A percentile compares a stretch with the other conserved stretches of the same genome.
Evolutionary conservation across 2,329 filamentous ascomycete species (phyloP).

Genomic region (Trichophyton rubrum): DNA sequence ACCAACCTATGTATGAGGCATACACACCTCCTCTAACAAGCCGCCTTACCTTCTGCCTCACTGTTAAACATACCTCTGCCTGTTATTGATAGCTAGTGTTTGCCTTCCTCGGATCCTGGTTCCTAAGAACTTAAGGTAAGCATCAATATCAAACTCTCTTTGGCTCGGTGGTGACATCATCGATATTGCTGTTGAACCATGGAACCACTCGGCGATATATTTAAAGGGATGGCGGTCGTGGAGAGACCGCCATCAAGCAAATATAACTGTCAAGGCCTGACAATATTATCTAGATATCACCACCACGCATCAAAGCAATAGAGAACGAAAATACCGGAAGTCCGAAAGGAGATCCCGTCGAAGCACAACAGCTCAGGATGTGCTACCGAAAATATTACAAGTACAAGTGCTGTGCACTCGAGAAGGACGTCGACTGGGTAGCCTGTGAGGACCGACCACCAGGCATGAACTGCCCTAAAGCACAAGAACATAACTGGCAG

Average conservation of each 20-base stretch:
- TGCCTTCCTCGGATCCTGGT: neutral
- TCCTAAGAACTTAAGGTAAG: neutral
- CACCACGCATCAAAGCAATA: neutral
- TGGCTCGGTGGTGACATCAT: neutral
- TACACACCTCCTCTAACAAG: neutral
- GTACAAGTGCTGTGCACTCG: slow-evolving; percentile 2
- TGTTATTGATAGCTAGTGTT: neutral
- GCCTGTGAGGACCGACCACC: slow-evolving; percentile 2
- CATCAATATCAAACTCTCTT: neutral
- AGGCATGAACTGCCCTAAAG: slow-evolving; percentile 5
- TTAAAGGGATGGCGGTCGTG: neutral
- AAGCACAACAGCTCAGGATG: neutral
- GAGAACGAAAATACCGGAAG: neutral
- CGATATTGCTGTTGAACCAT: neutral
- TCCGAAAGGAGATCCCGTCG: neutral
- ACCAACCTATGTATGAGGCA: neutral
- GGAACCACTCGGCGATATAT: neutral
- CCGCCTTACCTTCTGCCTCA: neutral
- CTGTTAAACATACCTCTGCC: neutral
- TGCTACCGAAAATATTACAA: slow-evolving; percentile 4
- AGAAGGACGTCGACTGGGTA: slow-evolving; percentile 3
- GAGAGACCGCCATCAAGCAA: neutral
- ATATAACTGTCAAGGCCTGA: neutral
- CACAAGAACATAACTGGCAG: slow-evolving; percentile 3
- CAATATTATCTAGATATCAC: neutral